Evolutionary conservation across 2,329 filamentous ascomycete species (phyloP).

Genomic region (Sordariomycetes sp.): DNA sequence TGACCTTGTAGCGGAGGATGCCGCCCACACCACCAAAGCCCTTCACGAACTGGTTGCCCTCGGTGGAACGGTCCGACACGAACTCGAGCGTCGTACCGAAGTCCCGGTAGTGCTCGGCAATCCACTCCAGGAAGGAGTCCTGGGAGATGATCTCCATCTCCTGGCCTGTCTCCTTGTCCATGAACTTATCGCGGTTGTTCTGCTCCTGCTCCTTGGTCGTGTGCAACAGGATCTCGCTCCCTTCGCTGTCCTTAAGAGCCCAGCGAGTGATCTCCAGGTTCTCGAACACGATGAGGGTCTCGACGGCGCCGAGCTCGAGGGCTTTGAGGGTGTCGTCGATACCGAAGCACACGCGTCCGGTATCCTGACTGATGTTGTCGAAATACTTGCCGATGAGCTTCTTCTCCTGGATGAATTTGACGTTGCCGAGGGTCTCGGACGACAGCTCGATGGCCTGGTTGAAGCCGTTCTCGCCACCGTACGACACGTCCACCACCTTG

Average conservation of each 20-base stretch:
- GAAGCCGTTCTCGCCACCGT: constrained; percentile 98
- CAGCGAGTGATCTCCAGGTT: constrained; percentile 93
- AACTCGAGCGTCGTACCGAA: constrained; percentile 95
- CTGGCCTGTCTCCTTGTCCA: constrained; percentile 90
- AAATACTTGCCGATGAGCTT: constrained; percentile 99
- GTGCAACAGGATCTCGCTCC: constrained; percentile 66
- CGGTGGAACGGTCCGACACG: constrained; percentile 91
- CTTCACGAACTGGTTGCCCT: constrained; percentile 99
- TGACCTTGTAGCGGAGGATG: constrained; percentile 97
- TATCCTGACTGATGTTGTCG: constrained; percentile 97
- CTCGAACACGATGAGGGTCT: constrained; percentile 93
- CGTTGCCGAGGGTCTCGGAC: constrained; percentile 90
- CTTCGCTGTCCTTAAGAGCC: constrained; percentile 70
- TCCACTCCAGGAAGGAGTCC: constrained; percentile 96
- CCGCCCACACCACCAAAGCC: constrained; percentile 98
- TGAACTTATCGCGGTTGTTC: constrained; percentile 68
- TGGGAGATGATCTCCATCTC: constrained; percentile 93
- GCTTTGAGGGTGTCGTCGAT: constrained; percentile 97
- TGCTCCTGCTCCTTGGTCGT: constrained; percentile 66
- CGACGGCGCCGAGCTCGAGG: constrained; percentile 86
- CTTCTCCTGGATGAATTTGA: constrained; percentile 99
- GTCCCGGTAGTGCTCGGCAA: constrained; percentile 96
- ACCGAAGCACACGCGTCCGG: constrained; percentile 93
- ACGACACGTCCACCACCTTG: constrained; percentile 98
- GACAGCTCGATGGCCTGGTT: constrained; percentile 98